Base-by-base conservation (phyloP, 176 grass and related monocot species). In the Oryza meridionalis region DNA sequence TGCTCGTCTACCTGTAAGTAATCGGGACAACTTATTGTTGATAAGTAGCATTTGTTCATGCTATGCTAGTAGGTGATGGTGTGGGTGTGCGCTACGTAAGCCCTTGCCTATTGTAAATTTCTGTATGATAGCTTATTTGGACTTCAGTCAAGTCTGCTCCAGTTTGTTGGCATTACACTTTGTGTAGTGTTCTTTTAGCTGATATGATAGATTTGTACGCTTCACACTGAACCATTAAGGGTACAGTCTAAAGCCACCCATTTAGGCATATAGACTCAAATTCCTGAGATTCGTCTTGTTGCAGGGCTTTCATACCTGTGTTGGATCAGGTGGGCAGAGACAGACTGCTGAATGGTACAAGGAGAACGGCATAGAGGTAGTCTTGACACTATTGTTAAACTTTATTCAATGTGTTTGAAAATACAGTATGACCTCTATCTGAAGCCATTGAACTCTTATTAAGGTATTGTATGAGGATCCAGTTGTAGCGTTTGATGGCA, bases 401-500 rank as follows among this genome's bases (percentile, higher is more conserved):
- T 65, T 68, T 67, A 7, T 61, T 32, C 62, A 6, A 40, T 62
- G 46, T 78, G 8, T 69, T 53, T 24, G 6, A 49, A 77, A 37
- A 24, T 25, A 31, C 38, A 8, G 8, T 22, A 11, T 43, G 49
- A 15, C 22, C 38, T 38, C 32, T 37, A 9, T 82, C 75, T 84
- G 37, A 88, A 80, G 17, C 17, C 7, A 58, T 77, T 64, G 69
- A 16, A 75, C 62, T 21, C 22, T 70, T 86, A 45, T 38, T 65
- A 88, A 98, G 95, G 89, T 98, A 11, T 47, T 98, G 24, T 98
- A 98, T 90, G 70, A 95, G 84, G 95, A 98, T 81, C 92, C 90
- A 88, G 95, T 90, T 73, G 87, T 86, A 80, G 91, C 84, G 71
- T 86, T 98, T 88, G 92, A 98, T 90, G 89, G 82, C 72, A 81